Base-by-base conservation (phyloP, 352 stramenopile species). In the Pythium myriotylum region DNA sequence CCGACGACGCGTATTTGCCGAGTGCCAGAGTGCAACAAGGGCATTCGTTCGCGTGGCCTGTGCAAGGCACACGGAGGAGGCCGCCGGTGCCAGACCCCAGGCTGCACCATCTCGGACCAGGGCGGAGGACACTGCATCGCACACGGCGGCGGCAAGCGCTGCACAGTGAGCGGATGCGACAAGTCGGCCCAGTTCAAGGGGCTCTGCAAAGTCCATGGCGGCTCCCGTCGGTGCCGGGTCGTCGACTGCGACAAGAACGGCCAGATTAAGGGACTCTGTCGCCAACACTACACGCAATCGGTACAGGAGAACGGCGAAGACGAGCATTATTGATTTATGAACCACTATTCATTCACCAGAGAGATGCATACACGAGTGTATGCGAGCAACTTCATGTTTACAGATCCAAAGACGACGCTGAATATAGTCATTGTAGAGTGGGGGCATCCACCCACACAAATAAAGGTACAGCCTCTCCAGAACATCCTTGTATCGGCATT, bases 21-120 rank as follows among this genome's bases (percentile, higher is more conserved):
- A 42, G 79, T 92, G 62, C 51, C 70, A 8, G 81, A 77, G 2
- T 95, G 86, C 65, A 86, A 71, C n/a, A 92, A 93, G 67, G 82
- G 84, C 19, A 91, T 93, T 53, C 84, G 84, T 24, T 95, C 86
- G 39, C 75, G 81, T 4, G 88, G 88, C 0, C 72, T 95, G 27
- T 96, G 88, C 75, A 94, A 94, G 50, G 84, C 76, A 7, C 88
- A 96, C 69, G 88, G 88, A 13, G 88, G 88, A 26, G 88, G 88
- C 1, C 81, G 86, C 22, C 77, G 81, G 12, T 96, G 88, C 68
- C 78, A 73, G 46, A 91, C 86, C 8, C 77, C 81, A 1, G 84
- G 81, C 5, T 96, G 88, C 63, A 75, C 86, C 33, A 94, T 94
- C 67, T 89, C 78, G 59, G 88, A 95, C 75, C 87, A 96, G 59